These are phyloP conservation scores for Colletotrichum sidae DNA, from an alignment of 2,329 filamentous ascomycete species.

Conservation along the genomic window DNA sequence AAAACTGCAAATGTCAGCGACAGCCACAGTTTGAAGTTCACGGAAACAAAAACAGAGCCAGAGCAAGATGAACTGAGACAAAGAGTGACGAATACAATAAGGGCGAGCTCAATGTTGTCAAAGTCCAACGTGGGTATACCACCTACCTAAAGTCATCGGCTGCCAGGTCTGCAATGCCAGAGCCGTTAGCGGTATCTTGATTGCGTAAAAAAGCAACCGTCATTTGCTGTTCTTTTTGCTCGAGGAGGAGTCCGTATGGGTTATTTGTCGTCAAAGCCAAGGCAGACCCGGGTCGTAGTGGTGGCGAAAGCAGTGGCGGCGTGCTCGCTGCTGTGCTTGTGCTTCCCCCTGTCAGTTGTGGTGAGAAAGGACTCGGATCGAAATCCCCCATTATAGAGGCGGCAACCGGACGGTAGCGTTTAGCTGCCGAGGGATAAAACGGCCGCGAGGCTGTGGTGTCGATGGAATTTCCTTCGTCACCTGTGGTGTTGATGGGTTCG, in stretches of 20 bases:
- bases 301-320: constrained; percentile 38
- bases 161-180: constrained; percentile 37
- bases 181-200: constrained; percentile 39
- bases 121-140: too few relatives aligned
- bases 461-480: not conserved
- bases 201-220: constrained; percentile 45
- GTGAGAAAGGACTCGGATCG: constrained; percentile 22
- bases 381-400: constrained; percentile 37
- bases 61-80: too few relatives aligned
- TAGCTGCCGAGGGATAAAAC: not conserved
- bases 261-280: constrained; percentile 38
- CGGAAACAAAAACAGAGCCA: too few relatives aligned
- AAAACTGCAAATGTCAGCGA: constrained; percentile 41
- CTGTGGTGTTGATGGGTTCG: too few relatives aligned
- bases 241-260: constrained; percentile 46
- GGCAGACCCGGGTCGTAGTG: constrained; percentile 17
- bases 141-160: constrained; percentile 48
- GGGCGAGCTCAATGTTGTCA: too few relatives aligned
- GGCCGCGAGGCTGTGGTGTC: not conserved
- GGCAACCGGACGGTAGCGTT: constrained; percentile 31
- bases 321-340: constrained; percentile 31
- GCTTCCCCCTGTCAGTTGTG: constrained; percentile 20
- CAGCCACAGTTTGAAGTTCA: too few relatives aligned
- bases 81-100: too few relatives aligned
- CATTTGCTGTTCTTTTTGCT: constrained; percentile 47